These are phyloP conservation scores for Nothomitra cinnamomea DNA, from an alignment of 2,329 filamentous ascomycete genomes.

Conservation along the genomic window DNA sequence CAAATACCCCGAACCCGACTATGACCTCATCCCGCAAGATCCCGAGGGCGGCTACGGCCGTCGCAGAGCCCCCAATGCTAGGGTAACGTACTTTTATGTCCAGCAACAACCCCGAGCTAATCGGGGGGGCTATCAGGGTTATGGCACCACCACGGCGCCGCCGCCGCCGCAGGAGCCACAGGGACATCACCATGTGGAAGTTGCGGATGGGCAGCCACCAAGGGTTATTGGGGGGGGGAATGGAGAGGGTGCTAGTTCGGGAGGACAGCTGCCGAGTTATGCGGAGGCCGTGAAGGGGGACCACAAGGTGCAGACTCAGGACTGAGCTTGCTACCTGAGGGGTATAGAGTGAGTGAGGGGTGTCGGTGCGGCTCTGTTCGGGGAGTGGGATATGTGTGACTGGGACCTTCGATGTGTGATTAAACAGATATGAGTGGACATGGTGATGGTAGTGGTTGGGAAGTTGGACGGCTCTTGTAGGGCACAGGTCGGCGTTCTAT, in stretches of 20 bases:
- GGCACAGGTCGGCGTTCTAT: neutral
- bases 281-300: slow-evolving; percentile 80
- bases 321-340: neutral
- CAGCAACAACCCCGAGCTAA: neutral
- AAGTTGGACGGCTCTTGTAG: neutral
- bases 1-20: slow-evolving; percentile 58
- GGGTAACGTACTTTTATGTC: slow-evolving; percentile 11
- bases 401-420: too few species aligned
- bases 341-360: too few species aligned
- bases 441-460: too few species aligned
- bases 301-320: slow-evolving; percentile 58
- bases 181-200: neutral
- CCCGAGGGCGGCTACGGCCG: slow-evolving; percentile 19
- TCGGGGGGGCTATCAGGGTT: neutral
- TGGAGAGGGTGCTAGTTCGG: slow-evolving; percentile 28
- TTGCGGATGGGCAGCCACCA: slow-evolving; percentile 22
- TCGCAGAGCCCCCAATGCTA: too few species aligned
- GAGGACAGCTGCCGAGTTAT: slow-evolving; percentile 58
- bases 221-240: slow-evolving; percentile 19
- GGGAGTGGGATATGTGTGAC: too few species aligned
- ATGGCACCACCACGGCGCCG: slow-evolving; percentile 2
- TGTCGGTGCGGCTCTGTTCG: too few species aligned
- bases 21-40: slow-evolving; percentile 37
- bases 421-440: neutral
- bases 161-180: neutral